phyloP scores from a whole-genome alignment of 169 alveolate genomes.

The Plasmodium cynomolgi region DNA sequence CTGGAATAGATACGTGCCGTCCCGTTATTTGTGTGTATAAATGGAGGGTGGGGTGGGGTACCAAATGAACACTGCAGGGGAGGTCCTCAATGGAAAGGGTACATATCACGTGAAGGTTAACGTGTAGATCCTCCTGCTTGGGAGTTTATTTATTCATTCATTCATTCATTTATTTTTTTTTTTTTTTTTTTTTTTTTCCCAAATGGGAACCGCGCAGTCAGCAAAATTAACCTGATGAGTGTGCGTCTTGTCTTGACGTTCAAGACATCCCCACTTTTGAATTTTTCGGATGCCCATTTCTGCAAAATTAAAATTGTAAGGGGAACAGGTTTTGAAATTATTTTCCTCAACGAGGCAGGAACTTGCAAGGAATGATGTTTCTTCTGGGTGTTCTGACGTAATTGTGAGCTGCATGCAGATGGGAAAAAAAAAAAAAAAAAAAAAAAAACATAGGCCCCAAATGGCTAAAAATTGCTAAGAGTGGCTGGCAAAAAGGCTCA shows the following conservation, averaged over 20 bases:
- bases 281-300: background rate
- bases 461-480: background rate
- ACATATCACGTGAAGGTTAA: background rate
- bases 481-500: background rate
- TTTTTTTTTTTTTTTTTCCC: background rate
- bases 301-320: background rate
- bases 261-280: background rate
- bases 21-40: background rate
- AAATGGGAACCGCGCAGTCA: background rate
- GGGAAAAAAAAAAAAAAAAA: background rate
- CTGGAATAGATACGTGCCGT: background rate
- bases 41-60: background rate
- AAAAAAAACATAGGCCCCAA: background rate
- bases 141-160: background rate
- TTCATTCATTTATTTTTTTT: too few relatives aligned
- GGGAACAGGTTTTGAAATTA: background rate
- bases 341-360: background rate
- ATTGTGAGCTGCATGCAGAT: background rate
- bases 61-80: background rate
- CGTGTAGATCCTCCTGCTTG: background rate
- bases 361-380: background rate
- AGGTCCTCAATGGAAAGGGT: background rate
- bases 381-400: background rate
- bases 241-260: background rate
- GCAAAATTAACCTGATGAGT: conserved; percentile 14